Base-by-base conservation (phyloP, 2,329 filamentous ascomycete species). In the Aspergillus sp. region DNA sequence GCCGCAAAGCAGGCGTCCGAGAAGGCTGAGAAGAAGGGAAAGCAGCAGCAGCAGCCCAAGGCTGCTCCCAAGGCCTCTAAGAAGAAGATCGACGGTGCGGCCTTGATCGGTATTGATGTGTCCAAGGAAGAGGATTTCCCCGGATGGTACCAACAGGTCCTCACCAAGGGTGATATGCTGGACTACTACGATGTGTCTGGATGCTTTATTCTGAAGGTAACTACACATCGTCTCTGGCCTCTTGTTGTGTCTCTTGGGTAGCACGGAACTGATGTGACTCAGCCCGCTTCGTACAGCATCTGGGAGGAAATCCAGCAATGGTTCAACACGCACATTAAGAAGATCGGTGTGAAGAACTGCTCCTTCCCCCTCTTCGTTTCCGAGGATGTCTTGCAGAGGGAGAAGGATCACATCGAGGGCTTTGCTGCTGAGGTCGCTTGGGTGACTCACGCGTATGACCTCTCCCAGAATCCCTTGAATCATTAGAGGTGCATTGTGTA, bases 181-280 rank as follows among this genome's bases (percentile, higher is more conserved):
- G 92, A 96, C 68, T 99, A 97, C 83, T 97, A 97, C 68, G 89
- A 96, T 76, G 93, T 97, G 57, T 90, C 92, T n/a, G 90, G 92
- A 45, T 97, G 95, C 78, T 97, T 96, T 75, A 94, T 97, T 71
- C 83, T 96, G 72, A 92, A 90, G 86, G 78, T 79, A 61, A 58
- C 55, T 51, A 16, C 14, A 29, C 48, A 34, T 34, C 29, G 34
- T 45, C 17, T 17, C 13, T 38, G 48, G 19, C 46, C 25, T 25
- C 17, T 13, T 10, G 31, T 42, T 1, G 19, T 34, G 6, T 10
- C 2, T 49, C 34, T 14, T 41, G 9, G n/a, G n/a, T 25, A 10
- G 31, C 31, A 41, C 17, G 44, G 16, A 54, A 49, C 52, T 60
- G 45, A 60, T 49, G 49, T 63, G 49, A 61, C 21, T 40, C 54